phyloP scores from a whole-genome alignment of 2,329 filamentous ascomycete genomes.

The Cercospora janseana region DNA sequence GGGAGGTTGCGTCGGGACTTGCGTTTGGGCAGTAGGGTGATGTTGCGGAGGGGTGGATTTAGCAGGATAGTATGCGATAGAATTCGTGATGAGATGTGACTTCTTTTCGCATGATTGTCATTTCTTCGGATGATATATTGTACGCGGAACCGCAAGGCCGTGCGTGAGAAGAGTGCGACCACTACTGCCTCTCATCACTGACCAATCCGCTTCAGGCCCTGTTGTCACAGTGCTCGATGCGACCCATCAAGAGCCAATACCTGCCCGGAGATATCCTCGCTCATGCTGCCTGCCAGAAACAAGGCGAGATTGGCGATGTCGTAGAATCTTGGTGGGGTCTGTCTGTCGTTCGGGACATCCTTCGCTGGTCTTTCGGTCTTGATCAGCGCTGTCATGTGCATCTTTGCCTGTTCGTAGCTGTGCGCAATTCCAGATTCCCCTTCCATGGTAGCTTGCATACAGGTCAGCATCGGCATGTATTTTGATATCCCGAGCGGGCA shows the following conservation, averaged over 20 bases:
- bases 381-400: constrained; percentile 24
- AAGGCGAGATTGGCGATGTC: constrained; percentile 23
- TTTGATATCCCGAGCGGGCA: neutral
- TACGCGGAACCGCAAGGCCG: too few relatives aligned
- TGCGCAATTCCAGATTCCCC: neutral
- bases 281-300: constrained; percentile 26
- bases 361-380: constrained; percentile 19
- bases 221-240: constrained; percentile 12
- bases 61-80: too few relatives aligned
- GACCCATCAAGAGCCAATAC: constrained; percentile 19
- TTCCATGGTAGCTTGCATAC: neutral
- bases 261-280: constrained; percentile 14
- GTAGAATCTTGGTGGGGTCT: constrained; percentile 18
- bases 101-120: too few relatives aligned
- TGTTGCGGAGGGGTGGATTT: neutral
- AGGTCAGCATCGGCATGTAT: neutral
- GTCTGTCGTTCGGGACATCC: constrained; percentile 10
- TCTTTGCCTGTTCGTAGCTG: constrained; percentile 22
- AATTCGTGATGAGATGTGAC: too few relatives aligned
- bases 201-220: neutral
- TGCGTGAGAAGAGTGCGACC: too few relatives aligned
- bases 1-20: neutral
- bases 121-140: too few relatives aligned
- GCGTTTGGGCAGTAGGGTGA: neutral
- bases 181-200: neutral